These are phyloP conservation scores for Fragaria vesca DNA, from an alignment of 306 rosid genomes.

Conservation along the genomic window DNA sequence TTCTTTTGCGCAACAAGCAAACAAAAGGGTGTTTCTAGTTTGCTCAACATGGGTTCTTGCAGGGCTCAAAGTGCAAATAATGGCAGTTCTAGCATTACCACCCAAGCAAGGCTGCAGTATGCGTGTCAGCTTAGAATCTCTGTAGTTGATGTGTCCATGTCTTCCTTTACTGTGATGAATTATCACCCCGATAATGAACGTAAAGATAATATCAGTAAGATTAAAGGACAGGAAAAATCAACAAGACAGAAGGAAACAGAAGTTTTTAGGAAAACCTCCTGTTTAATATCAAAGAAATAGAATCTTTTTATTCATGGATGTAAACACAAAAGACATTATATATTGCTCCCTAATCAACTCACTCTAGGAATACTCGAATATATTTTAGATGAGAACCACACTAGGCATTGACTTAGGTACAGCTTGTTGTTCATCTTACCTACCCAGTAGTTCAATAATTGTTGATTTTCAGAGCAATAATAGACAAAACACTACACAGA, in stretches of 20 bases:
- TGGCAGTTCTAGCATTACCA: conserved; percentile 99
- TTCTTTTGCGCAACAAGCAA: conserved; percentile 97
- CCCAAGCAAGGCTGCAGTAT: conserved; percentile 95
- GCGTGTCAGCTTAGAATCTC: conserved; percentile 97
- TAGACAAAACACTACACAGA: not conserved
- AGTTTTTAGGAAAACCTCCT: not conserved
- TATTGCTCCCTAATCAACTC: not conserved
- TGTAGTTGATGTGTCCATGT: conserved; percentile 87
- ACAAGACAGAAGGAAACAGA: not conserved
- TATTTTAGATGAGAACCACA: not conserved
- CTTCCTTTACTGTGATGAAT: conserved; percentile 79
- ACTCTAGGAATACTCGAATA: not conserved
- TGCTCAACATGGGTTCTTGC: conserved; percentile 96
- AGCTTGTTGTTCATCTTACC: not conserved
- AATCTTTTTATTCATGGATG: not conserved
- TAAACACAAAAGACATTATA: not conserved
- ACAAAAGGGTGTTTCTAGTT: conserved; percentile 95
- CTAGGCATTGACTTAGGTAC: not conserved
- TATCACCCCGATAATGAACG: conserved; percentile 20
- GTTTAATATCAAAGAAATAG: not conserved
- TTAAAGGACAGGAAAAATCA: not conserved
- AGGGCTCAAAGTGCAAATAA: conserved; percentile 96
- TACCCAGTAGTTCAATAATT: not conserved
- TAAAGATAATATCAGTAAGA: not conserved
- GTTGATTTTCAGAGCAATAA: not conserved